Conservation (phyloP, 2,329 filamentous ascomycete species). For the Pseudopyrenochaeta lycopersici region DNA sequence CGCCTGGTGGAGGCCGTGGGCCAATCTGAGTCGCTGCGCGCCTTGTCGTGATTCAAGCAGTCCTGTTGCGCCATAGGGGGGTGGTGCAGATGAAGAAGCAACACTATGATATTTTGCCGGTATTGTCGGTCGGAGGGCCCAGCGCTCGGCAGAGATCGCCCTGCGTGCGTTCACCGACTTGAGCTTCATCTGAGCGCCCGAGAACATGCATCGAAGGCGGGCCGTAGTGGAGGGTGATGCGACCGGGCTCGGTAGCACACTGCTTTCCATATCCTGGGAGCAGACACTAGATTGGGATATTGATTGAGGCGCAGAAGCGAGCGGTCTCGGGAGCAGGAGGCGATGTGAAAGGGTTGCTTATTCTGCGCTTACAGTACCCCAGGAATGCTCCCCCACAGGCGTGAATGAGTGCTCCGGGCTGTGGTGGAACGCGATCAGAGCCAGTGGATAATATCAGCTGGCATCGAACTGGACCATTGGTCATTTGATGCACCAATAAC, state of each 20-base stretch:
- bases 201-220: slow-evolving; percentile 30
- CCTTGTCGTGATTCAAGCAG: slow-evolving; percentile 21
- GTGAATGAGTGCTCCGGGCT: slow-evolving; percentile 18
- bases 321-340: slow-evolving; percentile 3
- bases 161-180: slow-evolving; percentile 23
- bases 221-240: slow-evolving; percentile 21
- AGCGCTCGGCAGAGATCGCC: slow-evolving; percentile 16
- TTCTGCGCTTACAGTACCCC: slow-evolving; percentile 28
- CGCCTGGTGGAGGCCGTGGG: slow-evolving; percentile 13
- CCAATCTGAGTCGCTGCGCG: slow-evolving; percentile 17
- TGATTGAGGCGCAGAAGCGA: slow-evolving; percentile 9
- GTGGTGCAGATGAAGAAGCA: slow-evolving; percentile 9
- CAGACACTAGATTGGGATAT: slow-evolving; percentile 27
- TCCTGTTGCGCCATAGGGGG: slow-evolving; percentile 15
- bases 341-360: slow-evolving; percentile 16
- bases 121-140: slow-evolving; percentile 11
- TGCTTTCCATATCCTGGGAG: slow-evolving; percentile 6
- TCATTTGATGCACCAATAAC: slow-evolving; percentile 21
- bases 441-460: slow-evolving; percentile 21
- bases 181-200: slow-evolving; percentile 23
- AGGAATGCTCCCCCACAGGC: slow-evolving; percentile 29
- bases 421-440: slow-evolving; percentile 29
- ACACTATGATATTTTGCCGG: slow-evolving; percentile 11
- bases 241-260: slow-evolving; percentile 15
- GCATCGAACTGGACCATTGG: slow-evolving; percentile 21